Evolutionary conservation across 2,329 filamentous ascomycete species (phyloP).

Genomic region (Malbranchea cinnamomea): DNA sequence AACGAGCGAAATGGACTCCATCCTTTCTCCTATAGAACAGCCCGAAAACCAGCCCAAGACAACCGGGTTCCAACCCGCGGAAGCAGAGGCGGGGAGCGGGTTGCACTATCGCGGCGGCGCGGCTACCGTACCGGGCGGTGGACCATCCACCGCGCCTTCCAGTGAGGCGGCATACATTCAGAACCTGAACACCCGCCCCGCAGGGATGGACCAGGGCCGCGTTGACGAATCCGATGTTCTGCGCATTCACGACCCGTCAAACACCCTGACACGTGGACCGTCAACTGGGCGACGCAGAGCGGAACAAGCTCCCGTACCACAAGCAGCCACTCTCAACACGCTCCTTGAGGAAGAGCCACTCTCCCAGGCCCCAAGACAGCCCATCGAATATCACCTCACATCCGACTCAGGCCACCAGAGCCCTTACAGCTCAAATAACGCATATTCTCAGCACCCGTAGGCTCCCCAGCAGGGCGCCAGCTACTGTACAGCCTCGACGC

Average conservation of each 20-base stretch:
- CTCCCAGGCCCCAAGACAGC: too few relatives aligned
- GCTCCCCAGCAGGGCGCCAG: too few relatives aligned
- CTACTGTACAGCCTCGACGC: too few relatives aligned
- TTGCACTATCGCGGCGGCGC: conserved; percentile 19
- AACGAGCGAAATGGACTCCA: conserved; percentile 13
- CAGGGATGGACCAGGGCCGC: conserved; percentile 18
- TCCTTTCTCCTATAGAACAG: conserved; percentile 1
- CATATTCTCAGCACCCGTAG: too few relatives aligned
- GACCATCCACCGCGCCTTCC: conserved; percentile 2
- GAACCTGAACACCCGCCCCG: conserved; percentile 20
- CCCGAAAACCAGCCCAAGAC: conserved; percentile 6
- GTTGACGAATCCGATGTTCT: conserved; percentile 16
- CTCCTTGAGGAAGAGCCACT: conserved; percentile 1
- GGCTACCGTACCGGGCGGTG: conserved; percentile 7
- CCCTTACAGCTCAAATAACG: too few relatives aligned
- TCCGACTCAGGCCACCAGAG: too few relatives aligned
- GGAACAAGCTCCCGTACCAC: conserved; percentile 14
- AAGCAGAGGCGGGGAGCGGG: conserved; percentile 15
- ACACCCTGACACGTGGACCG: conserved; percentile 21
- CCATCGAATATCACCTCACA: too few relatives aligned
- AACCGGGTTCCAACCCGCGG: conserved; percentile 6
- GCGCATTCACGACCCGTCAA: conserved; percentile 15
- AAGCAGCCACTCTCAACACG: conserved; percentile 7
- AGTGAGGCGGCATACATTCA: conserved; percentile 21
- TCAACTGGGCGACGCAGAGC: conserved; percentile 28